phyloP scores from a whole-genome alignment of 495 filamentous ascomycete genomes.

The Neurospora intermedia region DNA sequence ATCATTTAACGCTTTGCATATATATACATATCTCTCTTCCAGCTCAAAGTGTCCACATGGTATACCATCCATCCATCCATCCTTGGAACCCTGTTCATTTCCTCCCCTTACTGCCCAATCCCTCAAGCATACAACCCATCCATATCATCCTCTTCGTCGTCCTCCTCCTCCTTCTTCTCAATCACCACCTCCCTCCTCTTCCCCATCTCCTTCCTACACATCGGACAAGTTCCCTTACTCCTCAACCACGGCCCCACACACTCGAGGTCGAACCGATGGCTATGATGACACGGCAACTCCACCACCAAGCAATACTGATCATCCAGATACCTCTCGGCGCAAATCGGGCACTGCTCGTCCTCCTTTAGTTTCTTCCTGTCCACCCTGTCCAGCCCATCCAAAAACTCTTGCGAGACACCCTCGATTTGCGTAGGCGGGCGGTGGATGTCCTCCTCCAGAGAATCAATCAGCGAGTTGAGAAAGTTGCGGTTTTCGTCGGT shows the following conservation, averaged over 20 bases:
- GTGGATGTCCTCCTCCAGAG: slow-evolving; percentile 51
- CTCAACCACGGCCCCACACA: slow-evolving; percentile 90
- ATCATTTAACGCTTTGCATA: not conserved
- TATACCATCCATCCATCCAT: not conserved
- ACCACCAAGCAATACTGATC: slow-evolving; percentile 76
- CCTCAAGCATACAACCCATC: slow-evolving; percentile 64
- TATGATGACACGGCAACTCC: slow-evolving; percentile 68
- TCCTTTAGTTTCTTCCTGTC: slow-evolving; percentile 54
- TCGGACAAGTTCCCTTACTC: slow-evolving; percentile 78
- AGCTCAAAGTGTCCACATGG: not conserved
- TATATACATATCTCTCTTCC: not conserved
- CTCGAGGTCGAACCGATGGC: slow-evolving; percentile 83
- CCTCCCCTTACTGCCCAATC: not conserved
- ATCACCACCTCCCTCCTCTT: slow-evolving; percentile 55
- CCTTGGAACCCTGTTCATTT: too few relatives aligned
- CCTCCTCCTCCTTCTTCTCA: slow-evolving; percentile 36
- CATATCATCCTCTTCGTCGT: slow-evolving; percentile 53
- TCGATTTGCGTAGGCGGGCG: slow-evolving; percentile 56
- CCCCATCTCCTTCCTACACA: slow-evolving; percentile 70
- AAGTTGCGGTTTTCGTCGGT: slow-evolving; percentile 50
- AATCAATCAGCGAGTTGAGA: slow-evolving; percentile 50
- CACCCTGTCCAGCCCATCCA: slow-evolving; percentile 74
- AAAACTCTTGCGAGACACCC: slow-evolving; percentile 69
- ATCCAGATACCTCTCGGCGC: slow-evolving; percentile 71
- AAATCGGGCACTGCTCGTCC: slow-evolving; percentile 74